Evolutionary conservation across 2,329 filamentous ascomycete species (phyloP).

Genomic region (Verticillium longisporum): DNA sequence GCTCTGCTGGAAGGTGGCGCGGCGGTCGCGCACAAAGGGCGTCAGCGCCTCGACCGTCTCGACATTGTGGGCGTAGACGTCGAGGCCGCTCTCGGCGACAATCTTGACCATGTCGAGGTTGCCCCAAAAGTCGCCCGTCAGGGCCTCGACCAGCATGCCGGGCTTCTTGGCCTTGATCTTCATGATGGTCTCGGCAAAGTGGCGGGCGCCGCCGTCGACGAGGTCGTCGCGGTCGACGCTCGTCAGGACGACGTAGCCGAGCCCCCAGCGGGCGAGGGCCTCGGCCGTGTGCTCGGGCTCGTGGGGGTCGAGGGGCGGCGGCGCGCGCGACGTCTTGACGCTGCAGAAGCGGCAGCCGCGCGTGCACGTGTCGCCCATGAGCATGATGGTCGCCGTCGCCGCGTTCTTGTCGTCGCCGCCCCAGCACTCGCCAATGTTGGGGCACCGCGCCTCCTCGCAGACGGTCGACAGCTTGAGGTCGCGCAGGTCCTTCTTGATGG

Average conservation of each 20-base stretch:
- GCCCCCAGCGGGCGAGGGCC: slow-evolving; percentile 82
- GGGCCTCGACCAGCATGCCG: slow-evolving; percentile 69
- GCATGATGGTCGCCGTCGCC: slow-evolving; percentile 96
- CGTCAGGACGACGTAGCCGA: slow-evolving; percentile 94
- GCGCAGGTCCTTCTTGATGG: slow-evolving; percentile 88
- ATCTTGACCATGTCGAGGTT: slow-evolving; percentile 80
- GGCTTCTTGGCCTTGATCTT: slow-evolving; percentile 85
- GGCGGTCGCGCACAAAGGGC: slow-evolving; percentile 80
- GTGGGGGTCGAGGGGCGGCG: slow-evolving; percentile 81
- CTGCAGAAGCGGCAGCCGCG: slow-evolving; percentile 94
- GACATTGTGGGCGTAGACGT: slow-evolving; percentile 96
- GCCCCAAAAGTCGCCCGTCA: slow-evolving; percentile 83
- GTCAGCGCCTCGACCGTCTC: slow-evolving; percentile 92
- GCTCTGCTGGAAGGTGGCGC: slow-evolving; percentile 84
- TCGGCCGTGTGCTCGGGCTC: slow-evolving; percentile 97
- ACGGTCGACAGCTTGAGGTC: slow-evolving; percentile 90
- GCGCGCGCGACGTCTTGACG: slow-evolving; percentile 77
- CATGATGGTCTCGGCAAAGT: slow-evolving; percentile 90
- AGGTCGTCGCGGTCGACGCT: slow-evolving; percentile 92
- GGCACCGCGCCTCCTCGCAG: slow-evolving; percentile 94
- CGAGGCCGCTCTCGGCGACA: slow-evolving; percentile 80
- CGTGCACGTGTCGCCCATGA: slow-evolving; percentile 98
- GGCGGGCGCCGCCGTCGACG: slow-evolving; percentile 75
- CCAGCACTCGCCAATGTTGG: slow-evolving; percentile 98
- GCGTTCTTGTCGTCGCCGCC: slow-evolving; percentile 81